Conservation (phyloP, 495 filamentous ascomycete species). For the Daldinia bambusicola region DNA sequence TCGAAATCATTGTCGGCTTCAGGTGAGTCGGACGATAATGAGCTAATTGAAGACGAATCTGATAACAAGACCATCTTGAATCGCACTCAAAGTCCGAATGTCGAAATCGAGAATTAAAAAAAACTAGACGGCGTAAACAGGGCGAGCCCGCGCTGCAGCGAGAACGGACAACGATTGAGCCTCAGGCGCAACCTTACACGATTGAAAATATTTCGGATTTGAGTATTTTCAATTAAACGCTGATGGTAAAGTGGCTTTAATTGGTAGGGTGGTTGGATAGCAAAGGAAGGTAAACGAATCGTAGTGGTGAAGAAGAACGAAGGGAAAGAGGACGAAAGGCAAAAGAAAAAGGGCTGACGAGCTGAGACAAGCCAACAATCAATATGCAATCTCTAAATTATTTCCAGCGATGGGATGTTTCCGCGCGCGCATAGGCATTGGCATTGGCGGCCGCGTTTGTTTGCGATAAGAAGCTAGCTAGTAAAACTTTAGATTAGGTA, state of each 20-base stretch:
- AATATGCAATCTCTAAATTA: conserved; percentile 15
- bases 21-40: conserved; percentile 57
- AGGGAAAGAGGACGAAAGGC: too few relatives aligned
- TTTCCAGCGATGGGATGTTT: conserved; percentile 25
- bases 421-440: conserved; percentile 14
- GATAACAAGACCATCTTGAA: conserved; percentile 45
- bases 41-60: conserved; percentile 48
- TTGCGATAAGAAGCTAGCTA: background rate
- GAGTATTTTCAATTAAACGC: background rate
- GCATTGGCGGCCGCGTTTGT: conserved; percentile 26
- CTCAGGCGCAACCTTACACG: conserved; percentile 4
- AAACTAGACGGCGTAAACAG: background rate
- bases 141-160: background rate
- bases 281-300: background rate
- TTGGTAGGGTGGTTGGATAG: background rate
- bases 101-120: too few relatives aligned
- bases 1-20: conserved; percentile 62
- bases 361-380: conserved; percentile 15
- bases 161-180: background rate
- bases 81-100: background rate
- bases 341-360: background rate
- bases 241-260: background rate
- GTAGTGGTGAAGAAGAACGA: background rate
- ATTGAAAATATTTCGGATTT: conserved; percentile 1
- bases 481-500: background rate